Conservation (phyloP, 805 yeast species). For the Candida pseudoglaebosa region DNA sequence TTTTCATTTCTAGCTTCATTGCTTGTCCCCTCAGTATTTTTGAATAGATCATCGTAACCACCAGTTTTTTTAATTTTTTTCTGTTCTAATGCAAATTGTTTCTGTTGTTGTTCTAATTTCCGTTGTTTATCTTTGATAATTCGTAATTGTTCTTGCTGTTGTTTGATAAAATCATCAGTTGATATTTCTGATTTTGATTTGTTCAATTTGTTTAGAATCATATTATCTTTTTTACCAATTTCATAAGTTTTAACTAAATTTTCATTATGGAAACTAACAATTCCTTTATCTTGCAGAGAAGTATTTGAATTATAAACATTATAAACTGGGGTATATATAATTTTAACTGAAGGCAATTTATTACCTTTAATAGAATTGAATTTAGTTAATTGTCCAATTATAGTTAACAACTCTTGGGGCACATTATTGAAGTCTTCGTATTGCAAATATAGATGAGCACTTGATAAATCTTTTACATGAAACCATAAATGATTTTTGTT, state of each 20-base stretch:
- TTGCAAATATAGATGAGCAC: conserved; percentile 74
- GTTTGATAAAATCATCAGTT: conserved; percentile 41
- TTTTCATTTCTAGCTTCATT: conserved; percentile 32
- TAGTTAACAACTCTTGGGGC: conserved; percentile 45
- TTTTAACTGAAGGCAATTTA: conserved; percentile 60
- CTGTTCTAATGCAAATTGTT: conserved; percentile 36
- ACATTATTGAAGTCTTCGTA: conserved; percentile 39
- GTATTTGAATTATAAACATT: conserved; percentile 63
- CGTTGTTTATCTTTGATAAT: conserved; percentile 38
- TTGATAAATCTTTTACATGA: conserved; percentile 71
- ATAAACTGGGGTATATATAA: conserved; percentile 71
- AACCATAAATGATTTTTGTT: conserved; percentile 71
- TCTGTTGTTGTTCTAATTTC: conserved; percentile 29
- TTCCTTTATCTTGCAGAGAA: conserved; percentile 63
- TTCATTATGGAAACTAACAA: conserved; percentile 66
- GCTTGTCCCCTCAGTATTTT: conserved; percentile 1
- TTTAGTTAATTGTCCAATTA: conserved; percentile 64
- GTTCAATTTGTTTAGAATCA: conserved; percentile 56
- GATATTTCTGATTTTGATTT: conserved; percentile 58
- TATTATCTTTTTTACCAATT: conserved; percentile 54
- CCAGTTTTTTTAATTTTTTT: conserved; percentile 13
- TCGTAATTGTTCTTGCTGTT: conserved; percentile 30
- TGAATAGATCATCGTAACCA: conserved; percentile 30
- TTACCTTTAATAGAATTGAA: conserved; percentile 75
- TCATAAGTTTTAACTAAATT: conserved; percentile 49